A percentile compares a stretch with the other conserved stretches of the same genome.
These are phyloP conservation scores for Ogataea pini DNA, from an alignment of 805 yeast species.

Conservation along the genomic window DNA sequence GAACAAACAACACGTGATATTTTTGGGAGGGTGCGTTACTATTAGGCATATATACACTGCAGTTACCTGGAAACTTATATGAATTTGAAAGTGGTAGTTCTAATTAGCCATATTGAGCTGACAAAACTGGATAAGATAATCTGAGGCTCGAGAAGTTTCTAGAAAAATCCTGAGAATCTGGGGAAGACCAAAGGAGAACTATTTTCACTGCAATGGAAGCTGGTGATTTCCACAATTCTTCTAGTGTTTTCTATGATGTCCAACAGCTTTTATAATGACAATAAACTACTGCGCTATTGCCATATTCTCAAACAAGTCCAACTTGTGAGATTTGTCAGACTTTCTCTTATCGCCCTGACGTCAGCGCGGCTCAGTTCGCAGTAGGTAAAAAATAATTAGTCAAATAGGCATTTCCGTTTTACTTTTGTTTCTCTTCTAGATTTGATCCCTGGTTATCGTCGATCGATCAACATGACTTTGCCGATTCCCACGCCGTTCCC, in stretches of 20 bases:
- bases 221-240: background rate
- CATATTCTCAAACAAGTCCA: too few species aligned
- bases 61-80: background rate
- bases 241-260: background rate
- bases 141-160: background rate
- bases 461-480: constrained; percentile 13
- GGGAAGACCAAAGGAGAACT: background rate
- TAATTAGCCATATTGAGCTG: background rate
- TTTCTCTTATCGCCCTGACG: background rate
- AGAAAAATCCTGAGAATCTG: constrained; percentile 2
- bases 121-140: too few species aligned
- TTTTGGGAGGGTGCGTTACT: too few species aligned
- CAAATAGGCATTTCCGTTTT: too few species aligned
- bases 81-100: background rate
- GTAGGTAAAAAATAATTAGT: too few species aligned
- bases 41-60: background rate
- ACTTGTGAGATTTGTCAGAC: too few species aligned
- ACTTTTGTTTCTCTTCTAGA: too few species aligned
- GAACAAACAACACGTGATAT: background rate
- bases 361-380: background rate
- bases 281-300: too few species aligned
- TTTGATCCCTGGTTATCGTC: too few species aligned
- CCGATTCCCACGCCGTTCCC: constrained; percentile 48
- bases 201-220: background rate
- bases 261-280: too few species aligned